Conservation (phyloP, 441 rosid species). For the Raphanus hybrid region DNA sequence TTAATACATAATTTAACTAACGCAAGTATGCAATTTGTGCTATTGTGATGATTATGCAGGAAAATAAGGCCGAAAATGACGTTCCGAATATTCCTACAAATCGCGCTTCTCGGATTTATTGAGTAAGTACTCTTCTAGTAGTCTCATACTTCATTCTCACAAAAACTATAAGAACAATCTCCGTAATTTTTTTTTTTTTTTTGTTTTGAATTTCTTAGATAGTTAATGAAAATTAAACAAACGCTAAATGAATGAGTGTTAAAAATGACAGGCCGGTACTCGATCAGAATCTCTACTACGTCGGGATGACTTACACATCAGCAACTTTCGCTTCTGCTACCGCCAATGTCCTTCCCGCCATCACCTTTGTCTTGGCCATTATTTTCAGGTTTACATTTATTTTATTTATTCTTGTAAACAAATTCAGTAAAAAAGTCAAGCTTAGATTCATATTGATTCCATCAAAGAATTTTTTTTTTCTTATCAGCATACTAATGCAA, state of each 20-base stretch:
- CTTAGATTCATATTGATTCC: constrained; percentile 7
- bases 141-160: neutral
- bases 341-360: constrained; percentile 77
- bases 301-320: constrained; percentile 84
- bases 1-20: neutral
- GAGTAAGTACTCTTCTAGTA: constrained; percentile 12
- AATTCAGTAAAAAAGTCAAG: neutral
- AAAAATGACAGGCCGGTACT: constrained; percentile 77
- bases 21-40: neutral
- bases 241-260: neutral
- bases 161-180: neutral
- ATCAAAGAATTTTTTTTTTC: neutral
- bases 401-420: neutral
- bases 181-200: neutral
- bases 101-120: no score
- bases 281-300: constrained; percentile 80
- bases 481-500: neutral
- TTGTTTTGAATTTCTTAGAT: neutral
- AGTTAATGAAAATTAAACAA: neutral
- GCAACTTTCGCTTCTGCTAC: constrained; percentile 85
- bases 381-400: constrained; percentile 64
- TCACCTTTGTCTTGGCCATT: constrained; percentile 83
- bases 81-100: no score
- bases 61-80: neutral
- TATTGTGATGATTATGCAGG: neutral